Evolutionary conservation across 768 basidiomycete species (phyloP).

Genomic region (Phlebiopsis flavidoalba): DNA sequence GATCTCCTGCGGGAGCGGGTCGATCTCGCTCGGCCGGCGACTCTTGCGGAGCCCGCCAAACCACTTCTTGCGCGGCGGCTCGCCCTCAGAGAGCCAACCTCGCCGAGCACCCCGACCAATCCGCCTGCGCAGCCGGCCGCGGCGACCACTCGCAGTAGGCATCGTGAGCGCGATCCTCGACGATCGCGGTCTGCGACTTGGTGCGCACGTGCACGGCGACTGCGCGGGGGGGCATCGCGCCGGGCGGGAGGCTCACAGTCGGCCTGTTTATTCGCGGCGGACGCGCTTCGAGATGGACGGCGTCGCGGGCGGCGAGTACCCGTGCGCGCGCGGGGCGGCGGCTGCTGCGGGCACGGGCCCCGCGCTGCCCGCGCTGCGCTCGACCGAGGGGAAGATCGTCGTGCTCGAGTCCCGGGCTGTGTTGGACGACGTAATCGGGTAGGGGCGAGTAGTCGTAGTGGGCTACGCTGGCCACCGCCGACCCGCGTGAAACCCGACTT

Average conservation of each 20-base stretch:
- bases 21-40: slow-evolving; percentile 57
- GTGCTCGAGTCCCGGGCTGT: slow-evolving; percentile 45
- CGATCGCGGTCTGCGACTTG: slow-evolving; percentile 79
- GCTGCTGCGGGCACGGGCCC: slow-evolving; percentile 9
- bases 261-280: slow-evolving; percentile 30
- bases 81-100: slow-evolving; percentile 20
- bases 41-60: slow-evolving; percentile 64
- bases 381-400: slow-evolving; percentile 64
- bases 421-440: slow-evolving; percentile 52
- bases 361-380: slow-evolving; percentile 25
- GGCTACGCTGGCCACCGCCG: slow-evolving; percentile 82
- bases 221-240: slow-evolving; percentile 65
- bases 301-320: slow-evolving; percentile 46
- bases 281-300: slow-evolving; percentile 38
- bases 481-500: slow-evolving; percentile 78
- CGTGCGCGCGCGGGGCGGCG: slow-evolving; percentile 27
- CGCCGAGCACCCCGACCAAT: slow-evolving; percentile 18
- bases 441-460: slow-evolving; percentile 81
- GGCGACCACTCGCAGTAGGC: no score
- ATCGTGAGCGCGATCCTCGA: slow-evolving; percentile 41
- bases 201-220: slow-evolving; percentile 63
- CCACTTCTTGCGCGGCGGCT: slow-evolving; percentile 51
- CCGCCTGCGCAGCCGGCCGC: slow-evolving; percentile 1
- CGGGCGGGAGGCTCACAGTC: slow-evolving; percentile 38
- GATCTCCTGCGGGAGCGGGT: slow-evolving; percentile 23